These are phyloP conservation scores for Globisporangium middletonii DNA, from an alignment of 352 stramenopile species.

Conservation along the genomic window DNA sequence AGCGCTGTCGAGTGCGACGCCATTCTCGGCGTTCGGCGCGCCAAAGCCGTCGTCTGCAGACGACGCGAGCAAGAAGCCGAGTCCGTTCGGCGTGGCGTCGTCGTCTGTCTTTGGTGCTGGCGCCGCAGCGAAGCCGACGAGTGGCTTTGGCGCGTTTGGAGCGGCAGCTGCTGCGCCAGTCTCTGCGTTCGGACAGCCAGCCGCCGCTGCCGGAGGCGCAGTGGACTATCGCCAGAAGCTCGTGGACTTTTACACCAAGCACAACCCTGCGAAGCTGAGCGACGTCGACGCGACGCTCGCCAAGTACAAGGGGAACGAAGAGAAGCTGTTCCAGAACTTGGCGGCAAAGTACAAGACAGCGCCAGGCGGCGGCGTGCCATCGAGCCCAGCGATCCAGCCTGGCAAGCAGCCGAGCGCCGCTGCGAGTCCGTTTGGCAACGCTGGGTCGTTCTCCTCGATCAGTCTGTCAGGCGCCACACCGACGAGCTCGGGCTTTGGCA, in stretches of 20 bases:
- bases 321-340: constrained; percentile 71
- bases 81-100: constrained; percentile 22
- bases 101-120: constrained; percentile 5
- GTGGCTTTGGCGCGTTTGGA: constrained; percentile 15
- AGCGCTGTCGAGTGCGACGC: constrained; percentile 8
- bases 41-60: constrained; percentile 2
- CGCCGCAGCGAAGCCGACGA: constrained; percentile 5
- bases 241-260: constrained; percentile 88
- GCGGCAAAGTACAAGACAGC: constrained; percentile 59
- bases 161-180: background rate
- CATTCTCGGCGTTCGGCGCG: constrained; percentile 16
- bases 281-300: constrained; percentile 84
- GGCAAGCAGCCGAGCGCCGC: constrained; percentile 23
- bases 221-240: constrained; percentile 56
- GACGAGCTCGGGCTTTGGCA: constrained; percentile 28
- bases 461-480: constrained; percentile 13
- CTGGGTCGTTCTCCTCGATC: constrained; percentile 36
- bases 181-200: constrained; percentile 34
- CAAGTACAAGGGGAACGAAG: constrained; percentile 88
- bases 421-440: constrained; percentile 63
- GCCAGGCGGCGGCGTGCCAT: constrained; percentile 15
- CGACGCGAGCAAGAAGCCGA: constrained; percentile 10
- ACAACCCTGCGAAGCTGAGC: constrained; percentile 87
- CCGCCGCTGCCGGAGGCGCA: background rate
- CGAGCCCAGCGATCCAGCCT: constrained; percentile 33